Evolutionary conservation across 148 eudicot species (phyloP).

Genomic region (Vaccinium vitisidaea): DNA sequence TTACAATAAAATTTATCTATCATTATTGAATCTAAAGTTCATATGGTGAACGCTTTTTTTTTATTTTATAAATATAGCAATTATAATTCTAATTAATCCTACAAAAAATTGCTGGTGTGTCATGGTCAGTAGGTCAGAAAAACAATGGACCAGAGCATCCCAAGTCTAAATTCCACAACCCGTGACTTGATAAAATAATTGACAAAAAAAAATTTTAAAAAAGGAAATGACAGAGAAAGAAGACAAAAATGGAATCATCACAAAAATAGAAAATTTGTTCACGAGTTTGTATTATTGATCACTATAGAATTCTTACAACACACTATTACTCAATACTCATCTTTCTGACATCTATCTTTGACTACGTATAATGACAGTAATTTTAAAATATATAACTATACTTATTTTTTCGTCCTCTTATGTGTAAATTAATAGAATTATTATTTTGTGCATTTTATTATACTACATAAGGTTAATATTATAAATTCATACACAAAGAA

Average conservation of each 20-base stretch:
- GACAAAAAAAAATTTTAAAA: neutral
- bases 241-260: neutral
- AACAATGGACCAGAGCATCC: neutral
- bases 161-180: neutral
- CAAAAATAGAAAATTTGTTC: neutral
- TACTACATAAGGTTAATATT: neutral
- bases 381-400: neutral
- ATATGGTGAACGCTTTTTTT: neutral
- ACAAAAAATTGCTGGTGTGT: neutral
- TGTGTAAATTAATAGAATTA: neutral
- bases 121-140: neutral
- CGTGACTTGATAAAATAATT: conserved; percentile 4
- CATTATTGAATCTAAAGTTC: neutral
- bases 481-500: neutral
- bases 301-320: neutral
- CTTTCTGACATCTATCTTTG: neutral
- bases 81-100: neutral
- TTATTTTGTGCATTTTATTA: neutral
- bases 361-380: neutral
- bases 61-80: too few relatives aligned
- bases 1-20: neutral
- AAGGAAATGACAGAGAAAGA: neutral
- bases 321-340: neutral
- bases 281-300: neutral
- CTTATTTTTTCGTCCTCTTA: neutral